Evolutionary conservation across 805 yeast species (phyloP), one percentile per base, ranked within the genome.

Genomic region (Myxozyma melibiosi): DNA sequence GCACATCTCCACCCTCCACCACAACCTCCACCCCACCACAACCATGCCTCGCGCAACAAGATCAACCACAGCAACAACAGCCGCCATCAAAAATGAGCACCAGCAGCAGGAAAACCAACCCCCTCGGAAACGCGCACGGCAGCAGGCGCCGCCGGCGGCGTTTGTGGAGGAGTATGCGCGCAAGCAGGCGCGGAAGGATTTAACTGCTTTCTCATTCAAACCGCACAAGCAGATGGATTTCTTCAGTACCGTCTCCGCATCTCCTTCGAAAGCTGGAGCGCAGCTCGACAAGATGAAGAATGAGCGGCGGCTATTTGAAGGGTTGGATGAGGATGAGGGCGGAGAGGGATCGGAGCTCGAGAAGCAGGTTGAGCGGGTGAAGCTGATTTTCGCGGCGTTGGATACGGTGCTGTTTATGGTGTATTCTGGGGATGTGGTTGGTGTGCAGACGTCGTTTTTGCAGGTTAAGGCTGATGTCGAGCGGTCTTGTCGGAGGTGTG

Each of bases 401-500:
- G 51, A 47, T 16, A 20, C 37, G 4, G 40, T 38, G 18, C n/a
- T 47, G 34, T 47, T 22, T 27, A 47, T 47, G 41, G 14, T 35
- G 2, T 47, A 35, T n/a, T 47, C 51, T 27, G 51, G 51, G 11
- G 51, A 47, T 37, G 37, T 16, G 3, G 27, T 37, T 28, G 43
- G 51, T 27, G 22, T 20, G 11, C 42, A 27, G 25, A 31, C 43
- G 22, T 47, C 51, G 25, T 47, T 47, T 39, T 16, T 38, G 18
- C 35, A 25, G n/a, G 18, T 47, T 4, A 22, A 28, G 9, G 18
- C 8, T 35, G 44, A 39, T 25, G 51, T 47, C 8, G 51, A 47
- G 27, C 40, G 44, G n/a, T 27, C 43, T 20, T 38, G 33, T 47
- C 51, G 22, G 20, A 28, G 43, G 51, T 47, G 35, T 14, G 37